These are phyloP conservation scores for Musa balbisiana DNA, from an alignment of 202 grass and related monocot genomes.

Conservation along the genomic window DNA sequence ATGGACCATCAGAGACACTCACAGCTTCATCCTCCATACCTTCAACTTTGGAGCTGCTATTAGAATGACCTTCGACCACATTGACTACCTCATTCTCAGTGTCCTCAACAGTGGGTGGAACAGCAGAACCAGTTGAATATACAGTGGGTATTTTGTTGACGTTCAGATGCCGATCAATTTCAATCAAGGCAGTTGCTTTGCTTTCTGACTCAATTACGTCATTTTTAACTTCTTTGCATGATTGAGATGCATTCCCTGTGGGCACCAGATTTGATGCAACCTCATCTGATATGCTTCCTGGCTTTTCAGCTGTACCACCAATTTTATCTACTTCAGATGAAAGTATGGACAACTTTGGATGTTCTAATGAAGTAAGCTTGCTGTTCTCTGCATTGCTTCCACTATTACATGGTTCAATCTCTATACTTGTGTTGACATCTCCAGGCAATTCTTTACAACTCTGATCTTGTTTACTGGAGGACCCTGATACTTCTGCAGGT, in stretches of 20 bases:
- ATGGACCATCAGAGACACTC: neutral
- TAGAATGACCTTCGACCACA: neutral
- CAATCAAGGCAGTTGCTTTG: neutral
- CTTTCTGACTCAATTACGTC: neutral
- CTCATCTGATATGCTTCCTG: neutral
- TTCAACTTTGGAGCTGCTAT: neutral
- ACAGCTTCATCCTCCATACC: neutral
- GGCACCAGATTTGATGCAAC: neutral
- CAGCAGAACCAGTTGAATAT: neutral
- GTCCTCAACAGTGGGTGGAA: neutral
- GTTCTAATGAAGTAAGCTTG: neutral
- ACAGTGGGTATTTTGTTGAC: neutral
- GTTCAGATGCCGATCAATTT: neutral
- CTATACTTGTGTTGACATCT: neutral
- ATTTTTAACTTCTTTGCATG: conserved; percentile 1
- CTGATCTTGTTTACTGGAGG: neutral
- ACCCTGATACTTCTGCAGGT: neutral
- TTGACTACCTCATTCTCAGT: neutral
- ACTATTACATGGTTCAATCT: neutral
- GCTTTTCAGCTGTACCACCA: neutral
- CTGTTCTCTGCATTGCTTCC: neutral
- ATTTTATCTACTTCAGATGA: neutral
- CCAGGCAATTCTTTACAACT: neutral
- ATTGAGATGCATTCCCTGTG: neutral
- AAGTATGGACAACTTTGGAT: neutral